Conservation (phyloP, 148 eudicot genomes). For the Rhododendron williamsianum region DNA sequence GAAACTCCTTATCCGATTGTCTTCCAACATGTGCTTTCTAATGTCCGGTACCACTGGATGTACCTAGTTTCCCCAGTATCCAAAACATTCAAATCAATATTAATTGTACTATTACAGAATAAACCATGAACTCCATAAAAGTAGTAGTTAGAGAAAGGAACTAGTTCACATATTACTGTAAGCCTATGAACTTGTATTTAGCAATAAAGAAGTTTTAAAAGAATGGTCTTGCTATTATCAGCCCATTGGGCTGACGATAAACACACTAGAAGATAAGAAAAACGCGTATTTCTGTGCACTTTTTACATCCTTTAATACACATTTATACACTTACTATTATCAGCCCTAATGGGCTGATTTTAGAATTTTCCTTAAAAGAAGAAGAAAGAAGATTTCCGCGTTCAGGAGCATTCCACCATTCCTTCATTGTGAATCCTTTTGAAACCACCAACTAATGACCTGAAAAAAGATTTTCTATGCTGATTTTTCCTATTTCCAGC, state of each 20-base stretch:
- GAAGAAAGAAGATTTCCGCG: background rate
- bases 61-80: background rate
- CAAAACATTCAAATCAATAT: background rate
- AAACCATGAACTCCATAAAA: background rate
- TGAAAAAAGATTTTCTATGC: background rate
- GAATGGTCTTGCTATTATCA: too few relatives aligned
- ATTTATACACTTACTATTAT: too few relatives aligned
- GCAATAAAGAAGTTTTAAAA: too few relatives aligned
- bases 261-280: too few relatives aligned
- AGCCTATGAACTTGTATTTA: background rate
- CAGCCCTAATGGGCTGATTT: too few relatives aligned
- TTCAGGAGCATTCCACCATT: background rate
- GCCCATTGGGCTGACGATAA: too few relatives aligned
- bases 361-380: too few relatives aligned
- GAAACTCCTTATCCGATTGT: background rate
- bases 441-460: background rate
- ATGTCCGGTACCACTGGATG: background rate
- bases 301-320: too few relatives aligned
- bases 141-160: too few relatives aligned
- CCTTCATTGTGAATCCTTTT: background rate
- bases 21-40: background rate
- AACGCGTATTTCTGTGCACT: too few relatives aligned
- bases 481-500: slow-evolving; percentile 33
- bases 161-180: background rate
- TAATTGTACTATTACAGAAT: background rate